phyloP scores from a whole-genome alignment of 2,329 filamentous ascomycete species.

The Xylariaceae sp. region DNA sequence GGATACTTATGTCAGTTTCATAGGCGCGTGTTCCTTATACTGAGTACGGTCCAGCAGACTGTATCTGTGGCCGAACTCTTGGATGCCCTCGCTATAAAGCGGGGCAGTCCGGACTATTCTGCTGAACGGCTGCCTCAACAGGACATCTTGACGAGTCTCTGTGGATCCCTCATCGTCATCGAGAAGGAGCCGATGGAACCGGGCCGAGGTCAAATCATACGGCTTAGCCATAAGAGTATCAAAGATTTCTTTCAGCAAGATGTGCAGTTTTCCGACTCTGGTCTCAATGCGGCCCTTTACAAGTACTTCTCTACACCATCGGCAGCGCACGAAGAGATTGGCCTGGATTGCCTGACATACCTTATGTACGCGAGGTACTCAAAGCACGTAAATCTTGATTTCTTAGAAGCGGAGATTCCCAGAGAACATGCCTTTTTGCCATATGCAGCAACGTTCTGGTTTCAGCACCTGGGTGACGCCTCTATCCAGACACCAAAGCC shows the following conservation, averaged over 20 bases:
- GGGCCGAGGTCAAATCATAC: neutral
- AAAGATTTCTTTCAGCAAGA: slow-evolving; percentile 13
- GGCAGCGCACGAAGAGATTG: slow-evolving; percentile 8
- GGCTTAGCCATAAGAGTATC: slow-evolving; percentile 13
- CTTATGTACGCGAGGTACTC: slow-evolving; percentile 13
- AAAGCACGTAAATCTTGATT: slow-evolving; percentile 9
- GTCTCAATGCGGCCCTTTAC: slow-evolving; percentile 1
- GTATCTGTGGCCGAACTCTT: slow-evolving; percentile 9
- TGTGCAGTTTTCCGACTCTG: slow-evolving; percentile 2
- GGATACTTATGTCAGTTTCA: neutral
- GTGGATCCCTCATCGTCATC: slow-evolving; percentile 9
- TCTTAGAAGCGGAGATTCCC: slow-evolving; percentile 2
- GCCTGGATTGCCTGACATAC: slow-evolving; percentile 12
- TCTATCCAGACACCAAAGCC: slow-evolving; percentile 1
- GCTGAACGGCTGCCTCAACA: slow-evolving; percentile 8
- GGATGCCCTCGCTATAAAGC: slow-evolving; percentile 11
- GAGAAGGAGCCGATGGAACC: slow-evolving; percentile 1
- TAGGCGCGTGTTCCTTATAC: slow-evolving; percentile 12
- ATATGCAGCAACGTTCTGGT: slow-evolving; percentile 14
- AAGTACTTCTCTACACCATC: slow-evolving; percentile 9
- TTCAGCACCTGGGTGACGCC: slow-evolving; percentile 10
- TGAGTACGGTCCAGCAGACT: slow-evolving; percentile 6
- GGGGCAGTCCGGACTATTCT: slow-evolving; percentile 10
- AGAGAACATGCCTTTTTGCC: slow-evolving; percentile 13
- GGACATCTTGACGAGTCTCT: slow-evolving; percentile 10